A percentile compares a stretch with the other conserved stretches of the same genome.
phyloP scores from a whole-genome alignment of 257 asterid species.

The Ehretia macrophylla region DNA sequence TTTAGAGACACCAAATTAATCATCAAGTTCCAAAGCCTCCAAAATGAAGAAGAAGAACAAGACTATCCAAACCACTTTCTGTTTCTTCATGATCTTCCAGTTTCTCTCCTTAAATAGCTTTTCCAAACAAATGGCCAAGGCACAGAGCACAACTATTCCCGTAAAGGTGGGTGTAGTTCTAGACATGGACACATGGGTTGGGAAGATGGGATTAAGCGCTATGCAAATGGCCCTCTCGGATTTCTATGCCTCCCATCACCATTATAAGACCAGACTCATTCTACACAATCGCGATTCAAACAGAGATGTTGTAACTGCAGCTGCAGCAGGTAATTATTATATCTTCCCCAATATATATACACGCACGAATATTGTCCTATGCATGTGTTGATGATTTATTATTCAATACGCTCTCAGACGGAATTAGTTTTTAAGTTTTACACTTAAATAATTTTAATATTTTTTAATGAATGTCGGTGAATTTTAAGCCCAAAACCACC shows the following conservation, averaged over 20 bases:
- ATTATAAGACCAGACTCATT: conserved; percentile 23
- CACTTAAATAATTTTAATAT: no score
- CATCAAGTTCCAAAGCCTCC: not conserved
- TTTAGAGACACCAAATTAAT: no score
- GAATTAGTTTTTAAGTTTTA: no score
- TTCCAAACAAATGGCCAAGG: not conserved
- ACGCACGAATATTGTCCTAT: no score
- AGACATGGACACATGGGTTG: conserved; percentile 22
- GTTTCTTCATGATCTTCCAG: not conserved
- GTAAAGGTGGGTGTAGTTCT: conserved; percentile 23
- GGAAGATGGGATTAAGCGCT: conserved; percentile 17
- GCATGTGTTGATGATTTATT: no score
- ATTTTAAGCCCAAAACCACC: no score
- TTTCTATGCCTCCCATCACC: conserved; percentile 20
- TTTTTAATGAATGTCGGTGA: no score
- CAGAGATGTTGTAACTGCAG: conserved; percentile 19
- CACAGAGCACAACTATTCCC: not conserved
- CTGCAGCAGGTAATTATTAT: conserved; percentile 26
- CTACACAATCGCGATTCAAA: conserved; percentile 28
- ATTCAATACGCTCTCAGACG: no score
- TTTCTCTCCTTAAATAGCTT: not conserved
- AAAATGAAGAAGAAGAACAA: not conserved
- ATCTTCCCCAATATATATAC: no score
- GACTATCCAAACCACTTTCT: not conserved
- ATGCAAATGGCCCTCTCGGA: conserved; percentile 24